A percentile compares a stretch with the other conserved stretches of the same genome.
Evolutionary conservation across 1,139 yeast species (phyloP).

Genomic region (Debaryomyces nepalensis): DNA sequence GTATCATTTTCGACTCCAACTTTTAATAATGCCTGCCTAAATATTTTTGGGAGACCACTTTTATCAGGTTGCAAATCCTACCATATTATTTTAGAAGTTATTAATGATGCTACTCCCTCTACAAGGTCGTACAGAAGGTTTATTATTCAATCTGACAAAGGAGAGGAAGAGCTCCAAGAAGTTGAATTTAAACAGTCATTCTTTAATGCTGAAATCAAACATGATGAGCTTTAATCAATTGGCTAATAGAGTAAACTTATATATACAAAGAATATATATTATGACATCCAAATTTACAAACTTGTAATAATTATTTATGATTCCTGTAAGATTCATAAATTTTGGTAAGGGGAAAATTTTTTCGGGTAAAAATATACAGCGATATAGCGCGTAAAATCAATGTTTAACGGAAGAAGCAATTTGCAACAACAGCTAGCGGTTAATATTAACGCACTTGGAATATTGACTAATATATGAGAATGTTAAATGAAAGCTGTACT

Average conservation of each 20-base stretch:
- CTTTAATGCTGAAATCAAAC: background rate
- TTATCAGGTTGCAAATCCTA: constrained; percentile 18
- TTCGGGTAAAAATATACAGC: no score
- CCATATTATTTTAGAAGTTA: constrained; percentile 23
- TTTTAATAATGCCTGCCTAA: constrained; percentile 20
- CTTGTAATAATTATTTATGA: no score
- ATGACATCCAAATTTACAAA: no score
- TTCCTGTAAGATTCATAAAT: no score
- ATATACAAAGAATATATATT: background rate
- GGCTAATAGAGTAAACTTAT: background rate
- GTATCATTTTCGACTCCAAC: constrained; percentile 22
- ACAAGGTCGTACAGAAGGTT: constrained; percentile 19
- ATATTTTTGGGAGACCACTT: constrained; percentile 15
- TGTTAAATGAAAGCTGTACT: no score
- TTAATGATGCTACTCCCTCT: constrained; percentile 17
- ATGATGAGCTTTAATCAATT: background rate
- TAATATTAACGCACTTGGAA: no score
- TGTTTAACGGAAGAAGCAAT: background rate
- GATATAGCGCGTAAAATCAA: no score
- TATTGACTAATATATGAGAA: no score
- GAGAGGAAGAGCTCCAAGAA: background rate
- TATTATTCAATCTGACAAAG: constrained; percentile 3
- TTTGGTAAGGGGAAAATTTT: no score
- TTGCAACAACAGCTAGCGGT: background rate
- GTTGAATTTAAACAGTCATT: background rate